Base-by-base conservation (phyloP, 805 yeast genomes). In the Citeromyces matritensis region DNA sequence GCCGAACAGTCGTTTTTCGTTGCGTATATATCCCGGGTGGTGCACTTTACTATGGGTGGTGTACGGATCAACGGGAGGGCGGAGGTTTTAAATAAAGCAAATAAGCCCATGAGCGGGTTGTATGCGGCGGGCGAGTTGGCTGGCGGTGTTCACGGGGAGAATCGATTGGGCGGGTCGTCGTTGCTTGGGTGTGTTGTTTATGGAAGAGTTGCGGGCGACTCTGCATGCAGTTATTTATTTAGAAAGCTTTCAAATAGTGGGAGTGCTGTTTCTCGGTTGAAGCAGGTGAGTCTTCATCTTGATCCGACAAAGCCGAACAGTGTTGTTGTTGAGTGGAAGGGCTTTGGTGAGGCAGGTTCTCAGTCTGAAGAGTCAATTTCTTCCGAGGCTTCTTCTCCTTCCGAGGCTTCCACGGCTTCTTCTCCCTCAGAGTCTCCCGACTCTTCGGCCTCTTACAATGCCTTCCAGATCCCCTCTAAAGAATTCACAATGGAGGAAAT, bases 1-100 rank as follows among this genome's bases (percentile, higher is more conserved):
- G 38, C 42, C 26, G 51, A 55, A 6, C 52, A 57, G 12, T 46
- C 44, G 24, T 66, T 65, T 41, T 65, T 68, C 39, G 70, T 68
- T 14, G 65, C 75, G 2, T 63, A 56, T 37, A 58, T 70, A 29
- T 67, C 75, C 5, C 58, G 78, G 24, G 72, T 69, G 35, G 53
- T 73, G 29, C 81, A 73, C 44, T 73, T 72, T 47, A 69, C 80
- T 10, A 73, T 73, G 80, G 81, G 81, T 21, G 81, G 81, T 10
- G 69, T 69, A 29, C 62, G 65, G 43, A 67, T 71, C 40, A 63
- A 67, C 41, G 59, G 59, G 29, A 49, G 58, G 29, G 53, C 70
- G 1, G 47, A 64, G 45, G 43, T 54, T 37, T 32, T 63, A 33
- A 39, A 55, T 10, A 51, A 46, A 27, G 43, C 48, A 11, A 34